phyloP scores from a whole-genome alignment of 2,329 filamentous ascomycete species.

The Pseudocercospora musae region DNA sequence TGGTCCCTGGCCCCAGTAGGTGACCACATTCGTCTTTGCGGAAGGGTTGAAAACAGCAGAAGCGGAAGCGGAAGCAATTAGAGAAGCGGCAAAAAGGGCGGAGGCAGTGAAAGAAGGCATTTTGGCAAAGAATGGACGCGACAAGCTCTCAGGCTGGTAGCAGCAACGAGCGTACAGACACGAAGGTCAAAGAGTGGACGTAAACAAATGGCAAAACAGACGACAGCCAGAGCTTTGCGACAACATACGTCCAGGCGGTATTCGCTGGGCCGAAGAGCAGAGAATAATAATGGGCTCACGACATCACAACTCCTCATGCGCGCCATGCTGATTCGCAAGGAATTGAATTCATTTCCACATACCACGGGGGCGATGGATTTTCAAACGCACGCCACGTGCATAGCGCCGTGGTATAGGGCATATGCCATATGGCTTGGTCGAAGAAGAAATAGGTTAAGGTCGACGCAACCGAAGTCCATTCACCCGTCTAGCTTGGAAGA shows the following conservation, averaged over 20 bases:
- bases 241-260: neutral
- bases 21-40: slow-evolving; percentile 49
- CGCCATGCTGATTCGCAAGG: neutral
- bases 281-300: neutral
- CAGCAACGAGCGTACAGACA: slow-evolving; percentile 1
- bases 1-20: slow-evolving; percentile 57
- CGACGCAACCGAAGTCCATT: neutral
- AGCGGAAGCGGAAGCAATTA: slow-evolving; percentile 34
- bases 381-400: neutral
- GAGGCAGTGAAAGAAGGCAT: slow-evolving; percentile 12
- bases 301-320: neutral
- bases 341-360: neutral
- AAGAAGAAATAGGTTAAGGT: neutral
- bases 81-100: slow-evolving; percentile 4
- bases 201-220: neutral
- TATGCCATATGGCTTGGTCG: neutral
- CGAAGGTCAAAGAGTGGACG: neutral
- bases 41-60: slow-evolving; percentile 42
- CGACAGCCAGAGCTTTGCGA: neutral
- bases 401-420: neutral
- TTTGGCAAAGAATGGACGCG: slow-evolving; percentile 15
- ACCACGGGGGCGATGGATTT: neutral
- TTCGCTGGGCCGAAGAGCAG: neutral
- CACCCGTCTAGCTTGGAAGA: neutral
- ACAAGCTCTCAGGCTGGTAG: neutral